Evolutionary conservation across 179 eudicot genomes (phyloP).

Genomic region (Silene vulgaris): DNA sequence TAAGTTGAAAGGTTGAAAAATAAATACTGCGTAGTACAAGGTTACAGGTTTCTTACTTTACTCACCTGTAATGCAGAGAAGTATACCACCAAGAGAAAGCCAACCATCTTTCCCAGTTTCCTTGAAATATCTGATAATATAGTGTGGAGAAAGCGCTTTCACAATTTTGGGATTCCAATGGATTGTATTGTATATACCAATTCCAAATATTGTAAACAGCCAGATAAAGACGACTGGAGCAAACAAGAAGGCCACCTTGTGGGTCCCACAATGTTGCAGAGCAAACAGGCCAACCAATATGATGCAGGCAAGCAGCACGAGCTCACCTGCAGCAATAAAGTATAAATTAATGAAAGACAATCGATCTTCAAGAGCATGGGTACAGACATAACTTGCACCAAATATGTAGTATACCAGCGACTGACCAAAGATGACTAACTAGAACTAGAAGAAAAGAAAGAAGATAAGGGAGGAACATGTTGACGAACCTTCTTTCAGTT

Average conservation of each 20-base stretch:
- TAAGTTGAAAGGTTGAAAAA: no score
- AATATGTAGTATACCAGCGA: not conserved
- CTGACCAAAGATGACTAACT: not conserved
- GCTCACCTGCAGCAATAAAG: conserved; percentile 38
- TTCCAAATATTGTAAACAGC: conserved; percentile 60
- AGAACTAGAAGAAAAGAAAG: not conserved
- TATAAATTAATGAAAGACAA: conserved; percentile 12
- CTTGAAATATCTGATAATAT: conserved; percentile 59
- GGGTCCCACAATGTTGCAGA: conserved; percentile 82
- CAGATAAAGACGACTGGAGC: conserved; percentile 73
- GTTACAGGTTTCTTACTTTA: not conserved
- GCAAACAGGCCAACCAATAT: conserved; percentile 80
- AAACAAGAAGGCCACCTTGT: conserved; percentile 72
- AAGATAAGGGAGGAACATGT: conserved; percentile 13
- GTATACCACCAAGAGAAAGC: conserved; percentile 85
- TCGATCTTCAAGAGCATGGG: not conserved
- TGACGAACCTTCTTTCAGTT: conserved; percentile 49
- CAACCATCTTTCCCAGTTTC: conserved; percentile 80
- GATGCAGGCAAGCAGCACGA: conserved; percentile 60
- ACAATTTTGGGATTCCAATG: conserved; percentile 69
- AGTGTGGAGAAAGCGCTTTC: conserved; percentile 69
- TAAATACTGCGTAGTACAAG: not conserved
- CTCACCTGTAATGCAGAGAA: conserved; percentile 74
- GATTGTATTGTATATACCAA: conserved; percentile 71
- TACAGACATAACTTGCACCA: not conserved